Evolutionary conservation across 2,329 filamentous ascomycete genomes (phyloP).

Genomic region (Metarhizium guizhouense): DNA sequence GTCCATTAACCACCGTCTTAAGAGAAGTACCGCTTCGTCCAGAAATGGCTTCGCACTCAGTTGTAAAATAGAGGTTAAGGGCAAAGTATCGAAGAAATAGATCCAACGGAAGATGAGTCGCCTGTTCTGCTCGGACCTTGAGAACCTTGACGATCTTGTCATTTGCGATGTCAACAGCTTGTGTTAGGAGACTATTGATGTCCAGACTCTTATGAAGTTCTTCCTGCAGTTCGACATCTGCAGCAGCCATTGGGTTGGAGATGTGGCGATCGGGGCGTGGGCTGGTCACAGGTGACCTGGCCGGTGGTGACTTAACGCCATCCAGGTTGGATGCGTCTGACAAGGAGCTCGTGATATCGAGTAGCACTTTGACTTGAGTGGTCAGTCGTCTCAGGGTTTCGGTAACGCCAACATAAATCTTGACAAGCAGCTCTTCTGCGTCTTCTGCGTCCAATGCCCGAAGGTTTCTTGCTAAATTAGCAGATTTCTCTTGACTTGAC

Average conservation of each 20-base stretch:
- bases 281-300: constrained; percentile 45
- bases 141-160: constrained; percentile 68
- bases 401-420: constrained; percentile 78
- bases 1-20: constrained; percentile 70
- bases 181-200: constrained; percentile 66
- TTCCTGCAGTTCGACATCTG: constrained; percentile 50
- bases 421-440: constrained; percentile 72
- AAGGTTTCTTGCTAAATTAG: constrained; percentile 78
- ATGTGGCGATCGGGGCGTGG: constrained; percentile 29
- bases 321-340: constrained; percentile 31
- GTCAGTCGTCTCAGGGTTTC: constrained; percentile 79
- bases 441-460: constrained; percentile 75
- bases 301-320: constrained; percentile 36
- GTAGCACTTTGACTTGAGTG: constrained; percentile 86
- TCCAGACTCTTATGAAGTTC: constrained; percentile 71
- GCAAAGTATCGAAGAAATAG: constrained; percentile 76
- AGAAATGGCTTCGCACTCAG: constrained; percentile 79
- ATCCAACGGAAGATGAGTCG: constrained; percentile 54
- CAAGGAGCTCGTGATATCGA: constrained; percentile 81
- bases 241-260: constrained; percentile 12
- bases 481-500: constrained; percentile 81
- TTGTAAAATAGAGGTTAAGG: constrained; percentile 73
- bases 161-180: constrained; percentile 73
- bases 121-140: constrained; percentile 68
- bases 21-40: constrained; percentile 66